These are phyloP conservation scores for Corylus avellana DNA, from an alignment of 306 rosid species.

Conservation along the genomic window DNA sequence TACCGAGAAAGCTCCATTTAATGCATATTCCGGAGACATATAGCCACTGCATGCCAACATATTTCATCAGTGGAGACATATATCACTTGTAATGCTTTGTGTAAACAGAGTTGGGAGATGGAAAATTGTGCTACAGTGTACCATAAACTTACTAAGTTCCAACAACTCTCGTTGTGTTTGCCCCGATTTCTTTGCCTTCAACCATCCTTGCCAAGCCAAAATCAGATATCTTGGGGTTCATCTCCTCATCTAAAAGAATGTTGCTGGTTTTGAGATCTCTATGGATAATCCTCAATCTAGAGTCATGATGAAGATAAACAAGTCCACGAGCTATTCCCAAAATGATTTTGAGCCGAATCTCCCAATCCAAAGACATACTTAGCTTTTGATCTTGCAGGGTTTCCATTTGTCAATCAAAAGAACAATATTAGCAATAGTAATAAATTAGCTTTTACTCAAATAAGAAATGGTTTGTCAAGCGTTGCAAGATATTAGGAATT, in stretches of 20 bases:
- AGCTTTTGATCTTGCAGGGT: conserved; percentile 26
- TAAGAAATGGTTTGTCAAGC: not conserved
- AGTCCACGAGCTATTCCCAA: conserved; percentile 33
- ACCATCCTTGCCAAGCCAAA: conserved; percentile 39
- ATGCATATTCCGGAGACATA: conserved; percentile 55
- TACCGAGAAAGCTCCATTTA: conserved; percentile 48
- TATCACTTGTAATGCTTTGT: too few relatives aligned
- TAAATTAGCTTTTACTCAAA: not conserved
- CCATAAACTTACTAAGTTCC: conserved; percentile 36
- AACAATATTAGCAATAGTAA: not conserved
- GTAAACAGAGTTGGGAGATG: not conserved
- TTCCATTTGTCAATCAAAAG: not conserved
- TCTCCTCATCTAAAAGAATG: conserved; percentile 37
- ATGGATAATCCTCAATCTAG: conserved; percentile 34
- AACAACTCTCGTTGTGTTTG: conserved; percentile 26
- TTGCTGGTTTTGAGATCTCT: conserved; percentile 43
- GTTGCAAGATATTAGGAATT: not conserved
- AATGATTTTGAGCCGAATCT: conserved; percentile 39
- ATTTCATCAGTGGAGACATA: too few relatives aligned
- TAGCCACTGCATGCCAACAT: conserved; percentile 37
- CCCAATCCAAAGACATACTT: conserved; percentile 36
- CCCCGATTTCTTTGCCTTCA: conserved; percentile 37
- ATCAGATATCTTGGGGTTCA: conserved; percentile 41
- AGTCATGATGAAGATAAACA: conserved; percentile 44
- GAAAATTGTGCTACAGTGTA: not conserved